phyloP scores from a whole-genome alignment of 2,329 filamentous ascomycete genomes.

The Fusarium armeniacum region DNA sequence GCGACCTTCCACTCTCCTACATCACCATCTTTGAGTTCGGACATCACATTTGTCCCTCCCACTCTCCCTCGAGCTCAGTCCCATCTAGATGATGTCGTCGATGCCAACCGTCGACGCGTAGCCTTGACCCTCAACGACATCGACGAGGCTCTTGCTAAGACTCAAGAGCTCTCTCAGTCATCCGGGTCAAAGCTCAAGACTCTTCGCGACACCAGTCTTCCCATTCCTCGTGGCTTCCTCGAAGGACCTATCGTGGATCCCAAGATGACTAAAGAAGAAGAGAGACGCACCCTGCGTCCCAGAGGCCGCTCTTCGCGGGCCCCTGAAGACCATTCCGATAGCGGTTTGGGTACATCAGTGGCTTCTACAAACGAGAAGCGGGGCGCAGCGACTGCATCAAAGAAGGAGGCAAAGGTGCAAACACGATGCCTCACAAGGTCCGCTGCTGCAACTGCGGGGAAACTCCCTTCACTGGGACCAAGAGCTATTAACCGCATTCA shows the following conservation, averaged over 20 bases:
- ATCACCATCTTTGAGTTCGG: constrained; percentile 59
- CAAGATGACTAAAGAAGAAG: constrained; percentile 61
- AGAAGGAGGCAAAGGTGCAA: constrained; percentile 57
- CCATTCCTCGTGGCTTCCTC: constrained; percentile 72
- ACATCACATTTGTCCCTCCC: constrained; percentile 64
- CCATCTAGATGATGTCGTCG: constrained; percentile 78
- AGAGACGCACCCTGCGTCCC: constrained; percentile 67
- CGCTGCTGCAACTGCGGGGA: constrained; percentile 63
- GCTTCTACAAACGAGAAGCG: constrained; percentile 70
- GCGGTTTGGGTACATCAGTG: constrained; percentile 88
- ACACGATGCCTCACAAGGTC: constrained; percentile 70
- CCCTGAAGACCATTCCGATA: constrained; percentile 80
- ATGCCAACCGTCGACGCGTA: constrained; percentile 77
- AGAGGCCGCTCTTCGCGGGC: constrained; percentile 71
- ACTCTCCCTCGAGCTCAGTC: constrained; percentile 77
- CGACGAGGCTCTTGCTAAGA: constrained; percentile 70
- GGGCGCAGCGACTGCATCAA: constrained; percentile 57
- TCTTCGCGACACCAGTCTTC: constrained; percentile 69
- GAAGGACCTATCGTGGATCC: constrained; percentile 67
- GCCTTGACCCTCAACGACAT: constrained; percentile 75
- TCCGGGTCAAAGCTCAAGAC: constrained; percentile 52
- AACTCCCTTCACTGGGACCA: constrained; percentile 73
- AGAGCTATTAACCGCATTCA: constrained; percentile 83
- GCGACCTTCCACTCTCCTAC: constrained; percentile 73
- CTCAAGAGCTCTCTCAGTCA: constrained; percentile 58